These are phyloP conservation scores for Debaryomycetaceae sp. DNA, from an alignment of 1,139 yeast genomes.

Conservation along the genomic window DNA sequence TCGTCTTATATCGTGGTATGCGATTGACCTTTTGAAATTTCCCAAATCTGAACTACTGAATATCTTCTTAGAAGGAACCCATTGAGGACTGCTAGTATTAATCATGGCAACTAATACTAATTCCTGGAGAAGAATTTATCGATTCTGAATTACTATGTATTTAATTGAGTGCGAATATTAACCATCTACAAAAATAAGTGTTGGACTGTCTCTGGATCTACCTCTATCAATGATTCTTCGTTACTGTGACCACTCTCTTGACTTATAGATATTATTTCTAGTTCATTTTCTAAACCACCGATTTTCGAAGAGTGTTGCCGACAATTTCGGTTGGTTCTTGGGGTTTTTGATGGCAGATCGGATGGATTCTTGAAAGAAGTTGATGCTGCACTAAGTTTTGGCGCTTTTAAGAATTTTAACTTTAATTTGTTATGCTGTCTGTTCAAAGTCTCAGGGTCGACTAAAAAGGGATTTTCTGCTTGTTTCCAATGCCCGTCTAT, in stretches of 20 bases:
- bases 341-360: background rate
- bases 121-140: background rate
- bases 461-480: background rate
- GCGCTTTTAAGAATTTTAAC: background rate
- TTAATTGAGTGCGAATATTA: background rate
- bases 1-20: constrained; percentile 22
- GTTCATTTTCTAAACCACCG: no score
- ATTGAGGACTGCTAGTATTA: background rate
- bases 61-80: constrained; percentile 30
- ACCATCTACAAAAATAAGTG: background rate
- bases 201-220: background rate
- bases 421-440: background rate
- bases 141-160: no score
- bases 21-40: constrained; percentile 26
- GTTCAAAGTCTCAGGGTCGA: background rate
- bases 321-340: background rate
- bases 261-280: background rate
- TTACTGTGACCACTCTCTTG: background rate
- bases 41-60: constrained; percentile 25
- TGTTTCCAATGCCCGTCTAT: background rate
- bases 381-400: background rate
- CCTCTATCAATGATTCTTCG: background rate
- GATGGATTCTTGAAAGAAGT: background rate
- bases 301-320: background rate
- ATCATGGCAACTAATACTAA: background rate